These are phyloP conservation scores for Coniferiporia sulphurascens DNA, from an alignment of 1,284 basidiomycete species.

Conservation along the genomic window DNA sequence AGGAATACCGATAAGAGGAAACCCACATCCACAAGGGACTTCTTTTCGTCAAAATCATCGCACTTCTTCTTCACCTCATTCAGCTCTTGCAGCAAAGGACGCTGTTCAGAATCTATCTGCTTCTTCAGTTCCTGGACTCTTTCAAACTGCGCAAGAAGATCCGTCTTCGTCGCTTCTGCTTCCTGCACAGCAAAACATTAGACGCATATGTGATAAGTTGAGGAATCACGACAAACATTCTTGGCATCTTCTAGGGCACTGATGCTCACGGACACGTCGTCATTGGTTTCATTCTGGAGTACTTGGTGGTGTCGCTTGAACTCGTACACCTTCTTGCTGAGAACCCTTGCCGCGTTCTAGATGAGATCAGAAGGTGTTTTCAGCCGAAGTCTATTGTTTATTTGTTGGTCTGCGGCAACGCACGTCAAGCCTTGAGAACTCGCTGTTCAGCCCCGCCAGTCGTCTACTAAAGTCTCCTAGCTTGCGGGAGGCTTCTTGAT, in stretches of 20 bases:
- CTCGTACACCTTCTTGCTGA: slow-evolving; percentile 26
- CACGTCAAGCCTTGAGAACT: background rate
- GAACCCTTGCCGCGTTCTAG: slow-evolving; percentile 27
- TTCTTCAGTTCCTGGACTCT: slow-evolving; percentile 39
- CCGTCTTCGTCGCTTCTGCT: slow-evolving; percentile 46
- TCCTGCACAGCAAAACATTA: slow-evolving; percentile 38
- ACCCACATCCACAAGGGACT: slow-evolving; percentile 38
- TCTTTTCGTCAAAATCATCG: slow-evolving; percentile 40
- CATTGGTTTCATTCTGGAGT: slow-evolving; percentile 59
- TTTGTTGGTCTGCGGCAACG: background rate
- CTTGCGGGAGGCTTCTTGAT: background rate
- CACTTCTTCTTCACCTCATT: slow-evolving; percentile 45
- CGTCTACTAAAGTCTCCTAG: background rate
- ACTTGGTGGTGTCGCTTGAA: slow-evolving; percentile 33
- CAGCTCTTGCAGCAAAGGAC: slow-evolving; percentile 35
- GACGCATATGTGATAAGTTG: background rate
- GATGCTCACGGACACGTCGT: slow-evolving; percentile 70
- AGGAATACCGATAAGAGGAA: background rate
- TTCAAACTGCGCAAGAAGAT: slow-evolving; percentile 44
- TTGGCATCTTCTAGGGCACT: slow-evolving; percentile 58
- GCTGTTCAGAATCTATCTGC: slow-evolving; percentile 39
- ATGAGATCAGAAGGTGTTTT: background rate
- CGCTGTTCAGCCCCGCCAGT: background rate
- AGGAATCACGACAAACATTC: slow-evolving; percentile 31
- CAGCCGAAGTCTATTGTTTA: background rate